Conservation (phyloP, 176 grass and related monocot species). For the Puya raimondii region DNA sequence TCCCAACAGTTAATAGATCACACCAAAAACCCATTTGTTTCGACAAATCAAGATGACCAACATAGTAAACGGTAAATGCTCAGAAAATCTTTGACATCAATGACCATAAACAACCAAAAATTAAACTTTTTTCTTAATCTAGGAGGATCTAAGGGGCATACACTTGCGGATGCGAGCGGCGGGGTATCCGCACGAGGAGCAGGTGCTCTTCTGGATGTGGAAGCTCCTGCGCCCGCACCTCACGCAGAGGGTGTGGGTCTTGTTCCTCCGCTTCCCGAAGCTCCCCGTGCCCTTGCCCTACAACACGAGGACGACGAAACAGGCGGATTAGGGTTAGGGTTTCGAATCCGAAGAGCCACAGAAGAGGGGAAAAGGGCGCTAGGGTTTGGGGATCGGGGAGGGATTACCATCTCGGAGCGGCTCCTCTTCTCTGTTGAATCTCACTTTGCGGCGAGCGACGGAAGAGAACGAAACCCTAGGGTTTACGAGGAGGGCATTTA, state of each 20-base stretch:
- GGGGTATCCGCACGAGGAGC: slow-evolving; percentile 76
- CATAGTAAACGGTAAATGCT: neutral
- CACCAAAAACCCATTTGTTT: too few relatives aligned
- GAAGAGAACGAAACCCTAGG: neutral
- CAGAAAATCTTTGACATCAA: neutral
- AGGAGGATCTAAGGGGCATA: slow-evolving; percentile 1
- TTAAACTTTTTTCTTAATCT: too few relatives aligned
- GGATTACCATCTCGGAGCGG: neutral
- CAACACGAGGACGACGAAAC: neutral
- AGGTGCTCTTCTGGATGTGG: slow-evolving; percentile 92
- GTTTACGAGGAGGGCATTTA: neutral
- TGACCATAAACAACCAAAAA: neutral
- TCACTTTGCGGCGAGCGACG: neutral
- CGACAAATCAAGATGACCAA: too few relatives aligned
- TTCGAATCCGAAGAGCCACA: neutral
- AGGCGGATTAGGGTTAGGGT: neutral
- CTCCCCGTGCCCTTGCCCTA: slow-evolving; percentile 82
- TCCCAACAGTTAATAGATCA: too few relatives aligned
- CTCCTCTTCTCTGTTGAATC: neutral
- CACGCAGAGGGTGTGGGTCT: slow-evolving; percentile 92
- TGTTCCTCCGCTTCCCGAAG: slow-evolving; percentile 94
- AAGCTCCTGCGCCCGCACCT: slow-evolving; percentile 83
- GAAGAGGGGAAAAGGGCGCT: neutral
- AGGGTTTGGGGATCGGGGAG: neutral
- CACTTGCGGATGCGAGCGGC: slow-evolving; percentile 95